Conservation (phyloP, 2,329 filamentous ascomycete genomes). For the Colletotrichum musicola region DNA sequence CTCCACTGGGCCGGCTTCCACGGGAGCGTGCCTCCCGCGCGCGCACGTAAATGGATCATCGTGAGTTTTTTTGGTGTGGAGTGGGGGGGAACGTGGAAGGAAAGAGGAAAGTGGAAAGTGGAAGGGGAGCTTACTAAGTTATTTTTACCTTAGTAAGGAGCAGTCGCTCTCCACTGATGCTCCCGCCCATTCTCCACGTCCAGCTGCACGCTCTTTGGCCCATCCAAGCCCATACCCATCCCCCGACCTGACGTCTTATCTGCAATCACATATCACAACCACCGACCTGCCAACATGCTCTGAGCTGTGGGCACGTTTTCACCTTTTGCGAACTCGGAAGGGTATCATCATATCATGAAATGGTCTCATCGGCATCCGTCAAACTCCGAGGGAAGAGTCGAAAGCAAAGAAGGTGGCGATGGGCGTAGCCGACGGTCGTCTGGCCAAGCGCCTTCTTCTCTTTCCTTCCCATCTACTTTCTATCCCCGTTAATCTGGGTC, state of each 20-base stretch:
- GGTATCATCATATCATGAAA: not conserved
- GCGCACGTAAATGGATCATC: conserved; percentile 14
- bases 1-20: conserved; percentile 11
- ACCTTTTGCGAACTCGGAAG: not conserved
- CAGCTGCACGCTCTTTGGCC: not conserved
- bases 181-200: not conserved
- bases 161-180: too few relatives aligned
- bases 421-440: not conserved
- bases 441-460: conserved; percentile 10
- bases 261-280: not conserved
- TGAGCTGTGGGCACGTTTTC: too few relatives aligned
- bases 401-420: not conserved
- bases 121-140: conserved; percentile 13
- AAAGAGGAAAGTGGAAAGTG: not conserved
- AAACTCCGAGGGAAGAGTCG: not conserved
- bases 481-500: not conserved
- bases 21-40: conserved; percentile 26
- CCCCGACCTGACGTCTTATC: not conserved
- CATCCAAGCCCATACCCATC: not conserved
- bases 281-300: not conserved
- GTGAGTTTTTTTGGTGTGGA: conserved; percentile 17
- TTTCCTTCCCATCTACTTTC: not conserved
- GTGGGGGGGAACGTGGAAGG: not conserved
- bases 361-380: not conserved
- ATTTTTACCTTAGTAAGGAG: too few relatives aligned